phyloP scores from a whole-genome alignment of 2,329 filamentous ascomycete genomes.

The Calonectria ilicicola region DNA sequence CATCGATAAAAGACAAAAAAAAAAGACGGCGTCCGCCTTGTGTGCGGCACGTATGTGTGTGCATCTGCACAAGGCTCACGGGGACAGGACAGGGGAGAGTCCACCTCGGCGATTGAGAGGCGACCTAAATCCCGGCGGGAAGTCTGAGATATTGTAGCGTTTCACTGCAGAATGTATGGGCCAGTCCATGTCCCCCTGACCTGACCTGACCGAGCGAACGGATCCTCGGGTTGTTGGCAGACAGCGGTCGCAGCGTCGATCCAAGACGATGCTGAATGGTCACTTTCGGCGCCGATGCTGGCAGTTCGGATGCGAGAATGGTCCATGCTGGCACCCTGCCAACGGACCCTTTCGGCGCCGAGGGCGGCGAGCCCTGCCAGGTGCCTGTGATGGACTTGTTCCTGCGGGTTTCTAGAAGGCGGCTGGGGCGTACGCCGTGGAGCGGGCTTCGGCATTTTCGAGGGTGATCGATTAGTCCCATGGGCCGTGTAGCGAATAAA shows the following conservation, averaged over 20 bases:
- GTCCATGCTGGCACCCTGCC: slow-evolving; percentile 16
- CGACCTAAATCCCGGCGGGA: slow-evolving; percentile 4
- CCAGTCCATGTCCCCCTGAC: not conserved
- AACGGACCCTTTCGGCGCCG: slow-evolving; percentile 32
- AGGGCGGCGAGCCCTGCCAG: slow-evolving; percentile 22
- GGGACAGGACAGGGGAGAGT: not conserved
- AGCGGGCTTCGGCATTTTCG: slow-evolving; percentile 29
- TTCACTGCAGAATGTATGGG: not conserved
- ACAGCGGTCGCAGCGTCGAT: not conserved
- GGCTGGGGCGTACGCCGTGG: not conserved
- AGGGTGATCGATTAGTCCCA: slow-evolving; percentile 9
- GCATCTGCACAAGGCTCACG: slow-evolving; percentile 3
- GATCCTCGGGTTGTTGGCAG: slow-evolving; percentile 12
- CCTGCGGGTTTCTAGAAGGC: slow-evolving; percentile 40
- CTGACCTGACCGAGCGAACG: not conserved
- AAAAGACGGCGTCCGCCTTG: not conserved
- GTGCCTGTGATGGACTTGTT: not conserved
- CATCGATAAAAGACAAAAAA: not conserved
- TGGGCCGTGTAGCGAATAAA: not conserved
- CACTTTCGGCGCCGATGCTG: slow-evolving; percentile 36
- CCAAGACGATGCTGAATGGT: not conserved
- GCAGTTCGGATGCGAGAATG: slow-evolving; percentile 31
- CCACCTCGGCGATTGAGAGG: slow-evolving; percentile 3
- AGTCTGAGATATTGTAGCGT: slow-evolving; percentile 6
- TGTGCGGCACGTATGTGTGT: not conserved